Base-by-base conservation (phyloP, 164 flowering plant species). In the Taxillus chinensis region DNA sequence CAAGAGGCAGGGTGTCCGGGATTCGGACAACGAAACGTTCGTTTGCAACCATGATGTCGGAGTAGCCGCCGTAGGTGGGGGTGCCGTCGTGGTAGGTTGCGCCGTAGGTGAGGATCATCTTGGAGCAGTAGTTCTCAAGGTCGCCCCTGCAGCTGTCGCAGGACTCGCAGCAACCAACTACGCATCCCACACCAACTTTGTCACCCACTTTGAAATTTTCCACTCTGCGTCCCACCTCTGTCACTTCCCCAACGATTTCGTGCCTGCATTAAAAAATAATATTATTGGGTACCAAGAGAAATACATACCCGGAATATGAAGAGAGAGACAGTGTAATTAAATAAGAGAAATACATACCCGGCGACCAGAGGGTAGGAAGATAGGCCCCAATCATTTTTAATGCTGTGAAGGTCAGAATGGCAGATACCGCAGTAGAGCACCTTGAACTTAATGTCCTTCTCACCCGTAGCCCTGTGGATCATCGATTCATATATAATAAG, bases 1-100 rank as follows among this genome's bases (percentile, higher is more conserved):
- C 82, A 1, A 79, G 76, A 4, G 85, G 77, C 38, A 84, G 40
- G 61, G 67, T 78, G 0, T 80, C 80, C 5, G 89, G 84, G 50
- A 79, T 45, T 2, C 64, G 80, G 16, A 84, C 61, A 0, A 64
- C 70, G 41, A 56, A 84, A 53, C 60, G 75, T 69, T 82, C 77
- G 1, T 74, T 57, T 5, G 68, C 76, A 3, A 78, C 77, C 62
- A 74, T 57, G 10, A 59, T 49, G 67, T 73, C 64, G 0, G 82
- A 79, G 63, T 74, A 76, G 5, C 78, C 82, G 49, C 82, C 80
- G 7, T 76, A 70, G 0, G 78, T 76, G 11, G 3, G 37, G 5
- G 75, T 74, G 39, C 73, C 80, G n/a, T 76, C 80, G 2, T 38
- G 2, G 61, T 72, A 49, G 6, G n/a, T 55, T 37, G 41, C 51